Evolutionary conservation across 345 rosid genomes (phyloP), one percentile per base, ranked within the genome.

Genomic region (Ceriops tagal): DNA sequence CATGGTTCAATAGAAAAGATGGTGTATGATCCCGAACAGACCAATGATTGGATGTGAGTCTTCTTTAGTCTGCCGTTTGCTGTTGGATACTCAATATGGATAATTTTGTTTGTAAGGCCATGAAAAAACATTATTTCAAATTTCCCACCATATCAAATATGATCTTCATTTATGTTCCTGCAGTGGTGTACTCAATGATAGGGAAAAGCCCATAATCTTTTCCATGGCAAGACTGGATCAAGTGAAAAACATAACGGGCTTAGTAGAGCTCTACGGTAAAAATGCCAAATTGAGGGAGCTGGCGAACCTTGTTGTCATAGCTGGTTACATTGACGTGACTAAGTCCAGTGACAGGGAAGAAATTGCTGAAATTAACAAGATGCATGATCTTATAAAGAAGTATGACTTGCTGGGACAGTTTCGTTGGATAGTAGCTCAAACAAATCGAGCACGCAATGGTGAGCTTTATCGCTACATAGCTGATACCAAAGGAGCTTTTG

Each of bases 171-270:
- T 43, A 43, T 13, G 3, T 13, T 11, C 49, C 49, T 82, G 77
- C 87, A 95, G 96, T 21, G 99, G 99, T 64, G 75, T 80, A 24
- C 68, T 96, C 85, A 83, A 71, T 9, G 98, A 92, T 81, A 79
- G 60, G 72, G 85, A 89, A 5, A 96, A 92, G 79, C 99, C 99
- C 52, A 58, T 90, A 68, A 83, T 96, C 31, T 96, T 96, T 78
- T 92, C 99, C 70, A 96, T 96, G 97, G 99, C 98, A 34, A 88
- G 99, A 83, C 85, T 96, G 60, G 99, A 96, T 79, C 83, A 70
- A 26, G 98, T 92, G 64, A 92, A 96, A 75, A 96, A 96, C 82
- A 92, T 96, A 4, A 71, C 95, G 0, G 98, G 99, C 52, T 82
- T 92, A 83, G 99, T 96, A 24, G 98, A 96, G 85, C 77, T 80